Evolutionary conservation across 108 stramenopile species (phyloP).

Genomic region (Cyclostephanos tholiformis): DNA sequence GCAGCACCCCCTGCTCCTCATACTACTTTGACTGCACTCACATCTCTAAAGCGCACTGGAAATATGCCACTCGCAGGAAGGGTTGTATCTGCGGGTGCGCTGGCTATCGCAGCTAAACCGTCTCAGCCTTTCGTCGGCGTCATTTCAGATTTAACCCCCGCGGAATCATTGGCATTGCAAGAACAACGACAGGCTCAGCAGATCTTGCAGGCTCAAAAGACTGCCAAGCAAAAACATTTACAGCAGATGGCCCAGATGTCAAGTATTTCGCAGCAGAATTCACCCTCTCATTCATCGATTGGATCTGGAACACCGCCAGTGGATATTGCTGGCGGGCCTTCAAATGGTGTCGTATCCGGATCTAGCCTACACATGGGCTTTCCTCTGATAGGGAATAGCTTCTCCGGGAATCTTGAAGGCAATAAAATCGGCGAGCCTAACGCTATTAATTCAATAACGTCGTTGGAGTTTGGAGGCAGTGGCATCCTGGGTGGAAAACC

Average conservation of each 20-base stretch:
- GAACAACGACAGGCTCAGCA: conserved; percentile 46
- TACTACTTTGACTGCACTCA: conserved; percentile 76
- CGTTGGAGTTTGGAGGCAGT: conserved; percentile 49
- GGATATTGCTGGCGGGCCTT: conserved; percentile 16
- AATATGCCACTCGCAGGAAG: conserved; percentile 15
- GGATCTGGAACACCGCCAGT: conserved; percentile 32
- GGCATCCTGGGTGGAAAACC: conserved; percentile 49
- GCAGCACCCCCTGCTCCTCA: conserved; percentile 56
- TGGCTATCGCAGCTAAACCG: conserved; percentile 27
- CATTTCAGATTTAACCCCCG: conserved; percentile 51
- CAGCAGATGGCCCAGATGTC: neutral
- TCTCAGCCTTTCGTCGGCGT: conserved; percentile 14
- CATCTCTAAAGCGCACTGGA: conserved; percentile 70
- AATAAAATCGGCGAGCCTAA: conserved; percentile 9
- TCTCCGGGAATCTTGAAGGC: conserved; percentile 25
- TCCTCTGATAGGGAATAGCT: conserved; percentile 29
- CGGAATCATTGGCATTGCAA: conserved; percentile 45
- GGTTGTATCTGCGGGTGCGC: neutral
- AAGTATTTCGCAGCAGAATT: conserved; percentile 8
- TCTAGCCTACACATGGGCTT: conserved; percentile 35
- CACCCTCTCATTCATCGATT: conserved; percentile 36
- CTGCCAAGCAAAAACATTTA: conserved; percentile 8
- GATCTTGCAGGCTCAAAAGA: conserved; percentile 19
- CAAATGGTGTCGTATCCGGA: conserved; percentile 23
- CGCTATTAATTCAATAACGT: conserved; percentile 40